Conservation (phyloP, 2,329 filamentous ascomycete genomes). For the Fusarium sp. region DNA sequence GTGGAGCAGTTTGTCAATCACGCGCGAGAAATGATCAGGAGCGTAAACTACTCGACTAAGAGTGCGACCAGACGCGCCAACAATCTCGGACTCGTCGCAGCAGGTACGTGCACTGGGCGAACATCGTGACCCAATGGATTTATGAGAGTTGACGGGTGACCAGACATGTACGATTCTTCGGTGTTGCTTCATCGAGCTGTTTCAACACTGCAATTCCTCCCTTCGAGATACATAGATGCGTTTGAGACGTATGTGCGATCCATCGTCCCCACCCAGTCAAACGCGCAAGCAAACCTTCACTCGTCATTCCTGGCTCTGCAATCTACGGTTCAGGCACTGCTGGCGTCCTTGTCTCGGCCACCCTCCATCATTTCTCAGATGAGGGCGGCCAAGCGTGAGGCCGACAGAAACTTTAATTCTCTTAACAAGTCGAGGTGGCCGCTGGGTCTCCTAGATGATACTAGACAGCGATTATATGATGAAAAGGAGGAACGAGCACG, state of each 20-base stretch:
- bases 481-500: conserved; percentile 84
- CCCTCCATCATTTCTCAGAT: conserved; percentile 81
- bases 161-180: conserved; percentile 75
- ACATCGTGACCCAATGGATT: conserved; percentile 6
- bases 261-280: conserved; percentile 72
- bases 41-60: conserved; percentile 83
- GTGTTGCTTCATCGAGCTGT: conserved; percentile 62
- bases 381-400: conserved; percentile 73
- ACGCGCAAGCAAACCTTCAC: conserved; percentile 77
- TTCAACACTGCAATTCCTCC: conserved; percentile 71
- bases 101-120: conserved; percentile 55
- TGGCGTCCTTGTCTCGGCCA: conserved; percentile 80
- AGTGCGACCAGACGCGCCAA: conserved; percentile 83
- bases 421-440: conserved; percentile 82
- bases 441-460: conserved; percentile 84
- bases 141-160: conserved; percentile 40
- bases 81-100: conserved; percentile 69
- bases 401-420: conserved; percentile 80
- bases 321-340: conserved; percentile 81
- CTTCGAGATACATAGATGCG: conserved; percentile 71
- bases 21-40: conserved; percentile 86
- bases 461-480: conserved; percentile 79
- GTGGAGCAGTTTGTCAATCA: conserved; percentile 94
- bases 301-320: conserved; percentile 81
- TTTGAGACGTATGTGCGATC: conserved; percentile 75